These are phyloP conservation scores for Paecilomyces sp. DNA, from an alignment of 2,329 filamentous ascomycete genomes.

Conservation along the genomic window DNA sequence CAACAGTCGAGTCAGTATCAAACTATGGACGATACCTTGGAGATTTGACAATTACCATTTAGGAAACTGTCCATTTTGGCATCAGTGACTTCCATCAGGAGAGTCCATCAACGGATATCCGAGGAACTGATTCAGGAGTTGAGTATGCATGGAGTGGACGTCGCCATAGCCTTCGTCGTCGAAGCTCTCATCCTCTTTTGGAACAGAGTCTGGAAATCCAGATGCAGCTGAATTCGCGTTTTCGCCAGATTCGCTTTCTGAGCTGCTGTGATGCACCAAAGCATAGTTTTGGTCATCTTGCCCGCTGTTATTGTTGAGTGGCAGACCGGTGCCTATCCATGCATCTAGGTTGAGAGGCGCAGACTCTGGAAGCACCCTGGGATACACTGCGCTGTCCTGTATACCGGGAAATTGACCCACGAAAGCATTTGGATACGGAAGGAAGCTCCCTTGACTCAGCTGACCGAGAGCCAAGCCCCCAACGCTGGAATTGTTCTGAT, in stretches of 20 bases:
- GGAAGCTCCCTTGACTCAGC: not conserved
- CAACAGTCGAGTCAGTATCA: not conserved
- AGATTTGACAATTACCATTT: not conserved
- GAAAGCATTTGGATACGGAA: not conserved
- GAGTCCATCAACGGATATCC: not conserved
- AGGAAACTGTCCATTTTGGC: not conserved
- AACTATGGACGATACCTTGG: not conserved
- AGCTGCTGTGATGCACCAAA: not conserved
- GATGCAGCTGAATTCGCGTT: not conserved
- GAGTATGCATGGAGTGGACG: not conserved
- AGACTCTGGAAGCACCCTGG: not conserved
- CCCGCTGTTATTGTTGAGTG: not conserved
- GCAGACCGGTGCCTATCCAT: not conserved
- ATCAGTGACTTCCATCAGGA: not conserved
- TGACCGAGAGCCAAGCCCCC: not conserved
- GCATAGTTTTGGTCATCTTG: not conserved
- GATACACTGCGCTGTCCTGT: not conserved
- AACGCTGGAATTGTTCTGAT: not conserved
- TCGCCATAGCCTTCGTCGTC: not conserved
- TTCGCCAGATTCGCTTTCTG: not conserved
- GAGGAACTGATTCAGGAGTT: not conserved
- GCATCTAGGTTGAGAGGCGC: not conserved
- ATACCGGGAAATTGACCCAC: not conserved
- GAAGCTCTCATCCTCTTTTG: not conserved
- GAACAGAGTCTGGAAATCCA: not conserved